Base-by-base conservation (phyloP, 1,139 yeast genomes). In the Fermentozyma sake region DNA sequence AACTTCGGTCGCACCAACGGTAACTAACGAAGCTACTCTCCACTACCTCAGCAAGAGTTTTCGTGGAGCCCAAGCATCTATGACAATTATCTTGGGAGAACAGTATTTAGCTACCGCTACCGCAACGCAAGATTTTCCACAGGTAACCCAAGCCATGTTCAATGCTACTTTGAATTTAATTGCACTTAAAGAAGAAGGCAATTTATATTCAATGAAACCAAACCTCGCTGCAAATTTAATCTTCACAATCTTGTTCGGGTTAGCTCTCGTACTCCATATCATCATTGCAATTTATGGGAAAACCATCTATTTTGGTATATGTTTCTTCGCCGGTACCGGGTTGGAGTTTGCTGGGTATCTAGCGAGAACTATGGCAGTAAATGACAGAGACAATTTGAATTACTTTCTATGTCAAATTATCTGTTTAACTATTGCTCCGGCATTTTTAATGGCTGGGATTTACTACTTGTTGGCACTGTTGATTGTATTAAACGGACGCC, bases 361-460 rank as follows among this genome's bases (percentile, higher is more conserved):
- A 9, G 43, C 52, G n/a, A 30, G 58, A 11, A 24, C 38, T 1
- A 21, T 48, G 22, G 46, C 53, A 6, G 46, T 53, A 5, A 44
- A 44, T 22, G 28, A 39, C 20, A 28, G 27, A 18, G 18, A 48
- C 16, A 38, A 55, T 25, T 30, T 37, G 9, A 35, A 44, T 29
- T 43, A 41, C 20, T 61, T 49, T 33, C 35, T 62, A 12, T 50
- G 59, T 29, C 67, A 61, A 34, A 57, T 58, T 27, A 53, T 61
- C 26, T 38, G 48, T 18, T 46, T 61, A 21, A 62, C 68, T 1
- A 43, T 62, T 20, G 62, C 66, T 4, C 69, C 68, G 1, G 64
- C 66, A 1, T 58, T 61, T 27, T 38, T 60, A 7, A 61, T 61
- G 69, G 68, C 64, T 0, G 65, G 61, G 0, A 44, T 63, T 5